phyloP scores from a whole-genome alignment of 2,329 filamentous ascomycete species.

The Pezicula rhizophila region DNA sequence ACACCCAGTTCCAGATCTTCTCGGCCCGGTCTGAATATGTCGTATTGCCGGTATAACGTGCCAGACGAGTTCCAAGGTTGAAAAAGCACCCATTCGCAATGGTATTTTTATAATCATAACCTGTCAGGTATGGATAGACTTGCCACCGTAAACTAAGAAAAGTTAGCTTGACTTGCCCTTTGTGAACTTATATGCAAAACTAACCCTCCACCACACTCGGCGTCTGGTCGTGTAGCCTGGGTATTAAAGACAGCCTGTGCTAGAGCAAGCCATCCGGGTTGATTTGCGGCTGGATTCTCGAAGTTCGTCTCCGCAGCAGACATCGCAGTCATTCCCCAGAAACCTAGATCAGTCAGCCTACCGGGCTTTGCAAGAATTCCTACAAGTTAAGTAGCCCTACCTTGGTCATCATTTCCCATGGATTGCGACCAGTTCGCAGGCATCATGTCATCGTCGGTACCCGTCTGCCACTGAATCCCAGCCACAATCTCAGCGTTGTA shows the following conservation, averaged over 20 bases:
- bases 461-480: slow-evolving; percentile 54
- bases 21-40: slow-evolving; percentile 75
- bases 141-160: slow-evolving; percentile 64
- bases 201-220: slow-evolving; percentile 59
- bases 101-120: slow-evolving; percentile 60
- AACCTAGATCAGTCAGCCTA: slow-evolving; percentile 37
- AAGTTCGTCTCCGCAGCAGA: slow-evolving; percentile 72
- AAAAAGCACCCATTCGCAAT: slow-evolving; percentile 67
- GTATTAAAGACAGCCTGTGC: slow-evolving; percentile 77
- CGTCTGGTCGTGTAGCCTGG: slow-evolving; percentile 67
- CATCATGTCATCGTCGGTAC: slow-evolving; percentile 51
- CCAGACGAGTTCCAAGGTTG: slow-evolving; percentile 64
- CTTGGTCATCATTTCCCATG: slow-evolving; percentile 32
- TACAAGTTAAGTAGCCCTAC: background rate
- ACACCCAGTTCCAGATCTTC: slow-evolving; percentile 63
- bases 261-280: slow-evolving; percentile 72
- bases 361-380: background rate
- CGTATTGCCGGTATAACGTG: slow-evolving; percentile 70
- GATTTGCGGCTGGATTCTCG: slow-evolving; percentile 54
- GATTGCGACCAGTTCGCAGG: slow-evolving; percentile 37
- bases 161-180: slow-evolving; percentile 6
- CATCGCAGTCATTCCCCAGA: slow-evolving; percentile 82
- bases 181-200: slow-evolving; percentile 4
- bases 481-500: slow-evolving; percentile 49
- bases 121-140: slow-evolving; percentile 59